Evolutionary conservation across 2,329 filamentous ascomycete species (phyloP).

Genomic region (Neofusicoccum ribis): DNA sequence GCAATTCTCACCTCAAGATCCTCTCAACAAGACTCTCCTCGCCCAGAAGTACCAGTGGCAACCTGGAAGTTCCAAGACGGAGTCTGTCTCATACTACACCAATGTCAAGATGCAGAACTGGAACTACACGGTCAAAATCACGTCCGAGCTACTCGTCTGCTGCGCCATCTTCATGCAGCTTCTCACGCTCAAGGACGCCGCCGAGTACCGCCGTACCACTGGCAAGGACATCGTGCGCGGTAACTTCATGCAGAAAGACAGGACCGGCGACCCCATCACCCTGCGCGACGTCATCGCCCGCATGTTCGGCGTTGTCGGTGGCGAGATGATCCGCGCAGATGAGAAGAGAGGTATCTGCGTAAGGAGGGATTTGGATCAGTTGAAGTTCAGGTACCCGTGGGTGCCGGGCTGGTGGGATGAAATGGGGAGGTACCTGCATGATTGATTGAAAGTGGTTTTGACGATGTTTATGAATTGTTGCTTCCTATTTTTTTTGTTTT

Average conservation of each 20-base stretch:
- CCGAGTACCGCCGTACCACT: conserved; percentile 4
- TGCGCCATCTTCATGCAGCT: conserved; percentile 24
- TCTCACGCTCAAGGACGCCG: conserved; percentile 6
- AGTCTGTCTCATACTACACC: conserved; percentile 14
- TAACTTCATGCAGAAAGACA: conserved; percentile 3
- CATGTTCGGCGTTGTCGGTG: background rate
- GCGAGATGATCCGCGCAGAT: conserved; percentile 3
- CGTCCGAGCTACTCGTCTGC: conserved; percentile 33
- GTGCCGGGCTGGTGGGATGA: conserved; percentile 8
- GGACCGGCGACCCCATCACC: conserved; percentile 1
- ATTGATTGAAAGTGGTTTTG: background rate
- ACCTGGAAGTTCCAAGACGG: conserved; percentile 21
- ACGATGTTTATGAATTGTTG: too few species aligned
- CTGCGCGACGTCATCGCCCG: background rate
- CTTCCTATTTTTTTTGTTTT: too few species aligned
- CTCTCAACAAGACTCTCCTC: conserved; percentile 34
- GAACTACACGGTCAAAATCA: conserved; percentile 38
- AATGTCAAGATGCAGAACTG: conserved; percentile 20
- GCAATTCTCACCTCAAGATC: conserved; percentile 29
- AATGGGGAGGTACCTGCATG: background rate
- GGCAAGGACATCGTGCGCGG: background rate
- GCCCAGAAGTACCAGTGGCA: conserved; percentile 27
- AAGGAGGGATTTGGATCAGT: conserved; percentile 3
- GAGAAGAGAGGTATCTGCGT: conserved; percentile 5
- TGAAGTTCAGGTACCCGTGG: conserved; percentile 7